Percentiles rank a stretch among this genome's conserved stretches.
phyloP scores from a whole-genome alignment of 768 basidiomycete species.

The Sarcomyxa edulis region DNA sequence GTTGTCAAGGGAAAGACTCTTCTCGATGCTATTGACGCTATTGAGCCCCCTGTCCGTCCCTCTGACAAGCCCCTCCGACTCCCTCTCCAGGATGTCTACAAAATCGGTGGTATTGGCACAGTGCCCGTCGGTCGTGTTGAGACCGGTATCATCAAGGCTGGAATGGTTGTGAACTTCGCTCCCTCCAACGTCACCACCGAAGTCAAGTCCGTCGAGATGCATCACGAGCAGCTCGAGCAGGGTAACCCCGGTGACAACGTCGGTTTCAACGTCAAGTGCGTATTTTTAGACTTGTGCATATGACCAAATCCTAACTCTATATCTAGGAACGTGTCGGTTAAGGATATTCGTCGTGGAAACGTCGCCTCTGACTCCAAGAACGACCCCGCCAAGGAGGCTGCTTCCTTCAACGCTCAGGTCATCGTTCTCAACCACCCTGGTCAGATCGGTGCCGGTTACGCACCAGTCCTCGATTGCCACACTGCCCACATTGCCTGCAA shows the following conservation, averaged over 20 bases:
- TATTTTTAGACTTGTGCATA: slow-evolving; percentile 9
- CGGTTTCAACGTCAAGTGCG: slow-evolving; percentile 96
- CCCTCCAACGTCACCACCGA: slow-evolving; percentile 98
- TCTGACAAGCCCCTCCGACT: slow-evolving; percentile 99
- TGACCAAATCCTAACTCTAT: slow-evolving; percentile 6
- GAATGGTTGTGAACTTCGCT: slow-evolving; percentile 98
- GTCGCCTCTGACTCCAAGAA: slow-evolving; percentile 99
- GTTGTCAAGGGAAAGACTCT: slow-evolving; percentile 97
- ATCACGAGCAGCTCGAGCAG: slow-evolving; percentile 94
- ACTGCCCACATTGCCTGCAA: slow-evolving; percentile 99
- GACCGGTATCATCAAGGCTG: slow-evolving; percentile 99
- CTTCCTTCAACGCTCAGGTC: slow-evolving; percentile 99
- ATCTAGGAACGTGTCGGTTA: slow-evolving; percentile 95
- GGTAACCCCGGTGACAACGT: slow-evolving; percentile 99
- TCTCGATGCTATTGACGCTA: slow-evolving; percentile 99
- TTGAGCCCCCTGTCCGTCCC: slow-evolving; percentile 94
- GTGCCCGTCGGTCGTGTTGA: slow-evolving; percentile 99
- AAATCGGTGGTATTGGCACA: slow-evolving; percentile 99
- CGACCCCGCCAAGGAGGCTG: slow-evolving; percentile 99
- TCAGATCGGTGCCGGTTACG: slow-evolving; percentile 99
- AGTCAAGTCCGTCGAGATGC: slow-evolving; percentile 99
- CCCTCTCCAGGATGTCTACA: slow-evolving; percentile 99
- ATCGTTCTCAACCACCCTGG: slow-evolving; percentile 99
- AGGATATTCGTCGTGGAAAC: slow-evolving; percentile 99
- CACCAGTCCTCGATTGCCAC: slow-evolving; percentile 99